These are phyloP conservation scores for Mycena metata DNA, from an alignment of 768 basidiomycete species.

Conservation along the genomic window DNA sequence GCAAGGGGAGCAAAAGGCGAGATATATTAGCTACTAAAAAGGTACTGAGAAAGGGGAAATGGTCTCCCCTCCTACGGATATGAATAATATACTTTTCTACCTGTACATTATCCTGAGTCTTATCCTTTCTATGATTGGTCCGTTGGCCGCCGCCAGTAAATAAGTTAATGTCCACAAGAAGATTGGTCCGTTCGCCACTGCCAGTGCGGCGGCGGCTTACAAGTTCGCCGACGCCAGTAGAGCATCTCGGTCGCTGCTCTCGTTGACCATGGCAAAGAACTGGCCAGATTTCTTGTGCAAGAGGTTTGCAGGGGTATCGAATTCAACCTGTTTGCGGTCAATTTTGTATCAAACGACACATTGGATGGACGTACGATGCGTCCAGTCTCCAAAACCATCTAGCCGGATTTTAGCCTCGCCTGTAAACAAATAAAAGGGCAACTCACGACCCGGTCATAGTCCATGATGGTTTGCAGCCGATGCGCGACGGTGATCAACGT, in stretches of 20 bases:
- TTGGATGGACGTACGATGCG: neutral
- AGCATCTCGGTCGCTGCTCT: constrained; percentile 56
- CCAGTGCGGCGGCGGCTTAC: constrained; percentile 33
- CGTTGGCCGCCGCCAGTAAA: no score
- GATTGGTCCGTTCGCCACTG: constrained; percentile 42
- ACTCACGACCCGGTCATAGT: constrained; percentile 69
- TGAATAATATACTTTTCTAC: neutral
- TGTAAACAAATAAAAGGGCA: neutral
- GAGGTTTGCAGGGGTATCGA: constrained; percentile 63
- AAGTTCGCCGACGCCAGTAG: no score
- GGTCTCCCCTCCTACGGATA: no score
- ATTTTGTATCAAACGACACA: neutral
- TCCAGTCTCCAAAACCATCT: constrained; percentile 14
- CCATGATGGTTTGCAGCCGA: constrained; percentile 70
- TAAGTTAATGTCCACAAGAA: no score
- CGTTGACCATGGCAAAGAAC: constrained; percentile 58
- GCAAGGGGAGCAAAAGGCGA: no score
- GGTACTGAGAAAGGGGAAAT: no score
- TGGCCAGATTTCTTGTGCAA: constrained; percentile 57
- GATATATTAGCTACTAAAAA: no score
- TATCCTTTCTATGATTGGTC: no score
- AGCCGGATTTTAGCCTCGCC: neutral
- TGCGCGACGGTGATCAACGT: constrained; percentile 74
- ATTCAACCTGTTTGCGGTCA: constrained; percentile 55
- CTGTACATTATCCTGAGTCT: no score